Conservation (phyloP, 208 protist genomes). For the Leishmania lainsoni region DNA sequence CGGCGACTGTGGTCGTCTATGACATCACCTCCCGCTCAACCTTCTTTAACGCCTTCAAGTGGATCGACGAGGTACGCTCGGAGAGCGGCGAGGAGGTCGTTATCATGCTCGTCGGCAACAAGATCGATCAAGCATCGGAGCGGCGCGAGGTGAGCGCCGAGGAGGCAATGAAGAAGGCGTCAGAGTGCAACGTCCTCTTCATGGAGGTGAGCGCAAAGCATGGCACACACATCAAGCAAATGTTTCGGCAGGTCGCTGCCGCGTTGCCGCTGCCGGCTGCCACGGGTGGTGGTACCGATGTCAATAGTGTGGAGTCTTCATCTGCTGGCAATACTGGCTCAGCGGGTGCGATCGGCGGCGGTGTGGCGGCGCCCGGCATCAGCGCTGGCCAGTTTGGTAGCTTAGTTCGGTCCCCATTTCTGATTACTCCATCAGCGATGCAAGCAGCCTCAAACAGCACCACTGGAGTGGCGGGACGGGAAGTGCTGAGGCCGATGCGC, state of each 20-base stretch:
- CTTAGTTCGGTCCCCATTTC: conserved; percentile 23
- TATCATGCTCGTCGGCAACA: conserved; percentile 97
- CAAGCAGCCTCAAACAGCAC: conserved; percentile 11
- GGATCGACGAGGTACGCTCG: conserved; percentile 98
- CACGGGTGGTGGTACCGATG: background rate
- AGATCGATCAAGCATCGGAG: conserved; percentile 91
- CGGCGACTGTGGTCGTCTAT: conserved; percentile 97
- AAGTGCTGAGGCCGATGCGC: background rate
- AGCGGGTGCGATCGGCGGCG: background rate
- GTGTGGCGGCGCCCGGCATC: background rate
- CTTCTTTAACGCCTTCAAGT: conserved; percentile 94
- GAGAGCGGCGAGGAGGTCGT: conserved; percentile 96
- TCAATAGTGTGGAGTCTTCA: background rate
- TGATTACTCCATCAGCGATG: conserved; percentile 25
- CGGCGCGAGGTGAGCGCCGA: conserved; percentile 80
- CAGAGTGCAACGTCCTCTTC: conserved; percentile 93
- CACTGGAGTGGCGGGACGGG: background rate
- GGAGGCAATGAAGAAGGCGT: conserved; percentile 69
- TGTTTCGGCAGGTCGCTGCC: conserved; percentile 77
- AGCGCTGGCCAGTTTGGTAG: conserved; percentile 23
- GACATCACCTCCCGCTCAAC: conserved; percentile 96
- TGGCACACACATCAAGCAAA: conserved; percentile 73
- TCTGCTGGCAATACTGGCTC: background rate
- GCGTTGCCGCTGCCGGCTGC: conserved; percentile 38
- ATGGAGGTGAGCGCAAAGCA: conserved; percentile 95